phyloP scores from a whole-genome alignment of 352 stramenopile species.

The Saprolegnia parasitica region DNA sequence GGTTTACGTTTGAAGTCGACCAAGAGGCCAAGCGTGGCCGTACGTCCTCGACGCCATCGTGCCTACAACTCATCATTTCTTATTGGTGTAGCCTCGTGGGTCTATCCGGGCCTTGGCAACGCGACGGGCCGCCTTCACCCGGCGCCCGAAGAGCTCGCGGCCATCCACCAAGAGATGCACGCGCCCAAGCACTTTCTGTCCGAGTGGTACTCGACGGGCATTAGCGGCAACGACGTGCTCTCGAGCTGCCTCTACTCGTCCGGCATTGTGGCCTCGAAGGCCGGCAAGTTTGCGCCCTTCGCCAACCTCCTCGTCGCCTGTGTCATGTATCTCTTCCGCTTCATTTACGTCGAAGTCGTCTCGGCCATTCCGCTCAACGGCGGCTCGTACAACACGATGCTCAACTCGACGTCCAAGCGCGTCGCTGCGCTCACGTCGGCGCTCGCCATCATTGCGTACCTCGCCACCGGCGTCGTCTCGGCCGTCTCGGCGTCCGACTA shows the following conservation, averaged over 20 bases:
- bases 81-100: conserved; percentile 27
- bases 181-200: conserved; percentile 34
- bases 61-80: background rate
- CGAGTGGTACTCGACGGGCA: conserved; percentile 77
- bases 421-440: conserved; percentile 62
- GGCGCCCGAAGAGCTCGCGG: conserved; percentile 31
- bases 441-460: conserved; percentile 81
- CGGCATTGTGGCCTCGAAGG: conserved; percentile 39
- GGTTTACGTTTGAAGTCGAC: conserved; percentile 19
- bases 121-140: background rate
- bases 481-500: conserved; percentile 69
- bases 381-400: conserved; percentile 79
- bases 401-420: conserved; percentile 81
- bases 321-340: conserved; percentile 45
- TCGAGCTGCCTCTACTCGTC: conserved; percentile 71
- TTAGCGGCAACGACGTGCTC: conserved; percentile 85
- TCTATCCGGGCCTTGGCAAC: conserved; percentile 13
- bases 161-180: conserved; percentile 37
- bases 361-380: conserved; percentile 81
- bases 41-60: background rate
- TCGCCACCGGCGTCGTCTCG: conserved; percentile 66
- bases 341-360: conserved; percentile 80
- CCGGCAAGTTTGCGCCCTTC: conserved; percentile 67
- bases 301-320: conserved; percentile 55
- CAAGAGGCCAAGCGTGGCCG: conserved; percentile 19